A percentile compares a stretch with the other conserved stretches of the same genome.
These are phyloP conservation scores for Vitis cinerea DNA, from an alignment of 164 flowering plant species.

Conservation along the genomic window DNA sequence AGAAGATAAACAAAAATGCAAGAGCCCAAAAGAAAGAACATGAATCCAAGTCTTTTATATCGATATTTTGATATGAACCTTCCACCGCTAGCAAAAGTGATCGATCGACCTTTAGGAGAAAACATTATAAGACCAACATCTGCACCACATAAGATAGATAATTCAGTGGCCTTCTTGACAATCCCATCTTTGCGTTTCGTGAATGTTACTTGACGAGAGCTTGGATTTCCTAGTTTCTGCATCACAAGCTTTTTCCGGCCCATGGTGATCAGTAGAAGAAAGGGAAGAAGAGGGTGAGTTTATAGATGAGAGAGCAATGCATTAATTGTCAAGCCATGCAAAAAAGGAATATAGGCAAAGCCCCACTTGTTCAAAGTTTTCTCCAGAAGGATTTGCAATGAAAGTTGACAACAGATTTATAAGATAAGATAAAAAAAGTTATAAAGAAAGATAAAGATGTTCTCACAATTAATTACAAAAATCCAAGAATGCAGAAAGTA, in stretches of 20 bases:
- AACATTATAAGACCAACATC: conserved; percentile 27
- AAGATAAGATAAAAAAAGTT: too few species aligned
- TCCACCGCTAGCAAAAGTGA: conserved; percentile 19
- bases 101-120: conserved; percentile 19
- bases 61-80: conserved; percentile 6
- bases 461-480: too few species aligned
- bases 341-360: too few species aligned
- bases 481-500: too few species aligned
- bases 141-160: conserved; percentile 15
- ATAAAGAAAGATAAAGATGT: too few species aligned
- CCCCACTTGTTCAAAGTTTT: too few species aligned
- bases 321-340: too few species aligned
- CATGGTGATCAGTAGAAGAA: background rate
- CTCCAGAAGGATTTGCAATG: too few species aligned
- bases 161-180: conserved; percentile 22
- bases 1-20: background rate
- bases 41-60: too few species aligned
- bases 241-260: conserved; percentile 16
- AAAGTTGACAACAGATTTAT: too few species aligned
- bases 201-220: conserved; percentile 11
- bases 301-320: too few species aligned
- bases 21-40: background rate
- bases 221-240: conserved; percentile 16
- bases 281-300: too few species aligned
- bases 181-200: conserved; percentile 23